phyloP scores from a whole-genome alignment of 129 eudicot species.

The Pseudognaphalium luteoalbum region DNA sequence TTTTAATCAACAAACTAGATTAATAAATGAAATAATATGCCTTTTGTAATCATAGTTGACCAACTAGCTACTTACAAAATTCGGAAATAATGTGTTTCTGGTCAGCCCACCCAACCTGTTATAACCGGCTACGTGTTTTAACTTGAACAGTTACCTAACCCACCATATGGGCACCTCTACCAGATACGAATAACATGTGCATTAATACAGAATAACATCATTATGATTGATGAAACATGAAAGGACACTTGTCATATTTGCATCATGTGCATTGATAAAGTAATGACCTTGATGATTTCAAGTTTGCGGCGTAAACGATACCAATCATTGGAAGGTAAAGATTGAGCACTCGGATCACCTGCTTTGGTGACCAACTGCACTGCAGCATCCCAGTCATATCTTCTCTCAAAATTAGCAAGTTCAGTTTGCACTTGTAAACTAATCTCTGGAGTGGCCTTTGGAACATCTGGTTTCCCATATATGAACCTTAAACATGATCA shows the following conservation, averaged over 20 bases:
- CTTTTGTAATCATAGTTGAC: not conserved
- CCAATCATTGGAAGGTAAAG: slow-evolving; percentile 90
- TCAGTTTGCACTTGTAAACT: slow-evolving; percentile 62
- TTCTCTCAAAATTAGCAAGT: slow-evolving; percentile 61
- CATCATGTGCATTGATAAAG: slow-evolving; percentile 4
- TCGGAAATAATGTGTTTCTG: not conserved
- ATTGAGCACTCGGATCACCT: slow-evolving; percentile 78
- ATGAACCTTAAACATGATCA: slow-evolving; percentile 57
- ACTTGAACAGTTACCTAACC: slow-evolving; percentile 13
- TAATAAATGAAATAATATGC: not conserved
- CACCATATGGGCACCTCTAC: not conserved
- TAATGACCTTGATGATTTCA: slow-evolving; percentile 74
- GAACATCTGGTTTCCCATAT: slow-evolving; percentile 98
- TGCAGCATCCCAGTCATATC: slow-evolving; percentile 88
- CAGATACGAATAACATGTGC: not conserved
- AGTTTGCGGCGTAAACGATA: slow-evolving; percentile 87
- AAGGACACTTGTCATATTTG: not conserved
- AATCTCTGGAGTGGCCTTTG: slow-evolving; percentile 71
- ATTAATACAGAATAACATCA: slow-evolving; percentile 5
- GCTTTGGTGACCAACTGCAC: slow-evolving; percentile 69
- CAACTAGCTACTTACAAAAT: not conserved
- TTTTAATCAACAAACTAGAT: not conserved
- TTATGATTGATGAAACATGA: slow-evolving; percentile 7
- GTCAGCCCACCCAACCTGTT: not conserved
- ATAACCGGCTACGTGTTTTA: not conserved